Percentiles rank a stretch among this genome's conserved stretches.
phyloP scores from a whole-genome alignment of 176 grass and related monocot genomes.

The barley (Hordeum vulgare) region MorexV3_pseudomolecules_assembly NC_058518.1:462815409-462815908 shows the following conservation, averaged over 20 bases:
- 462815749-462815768: constrained; percentile 92
- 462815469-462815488: background rate
- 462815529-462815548: background rate
- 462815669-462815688: constrained; percentile 7
- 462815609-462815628: background rate
- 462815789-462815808: constrained; percentile 44
- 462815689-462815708: background rate
- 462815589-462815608: background rate
- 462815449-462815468: background rate
- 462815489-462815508: background rate
- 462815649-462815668: background rate
- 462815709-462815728: constrained; percentile 1
- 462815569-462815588: background rate
- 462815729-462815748: constrained; percentile 52
- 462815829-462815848: background rate
- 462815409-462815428: background rate
- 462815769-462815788: constrained; percentile 78
- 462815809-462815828: background rate
- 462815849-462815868: background rate
- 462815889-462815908: background rate
- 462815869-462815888: background rate
- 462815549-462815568: background rate
- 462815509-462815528: constrained; percentile 5
- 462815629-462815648: background rate
- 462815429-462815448: background rate